Base-by-base conservation (phyloP, 306 rosid genomes). In the Sicyos edulis region DNA sequence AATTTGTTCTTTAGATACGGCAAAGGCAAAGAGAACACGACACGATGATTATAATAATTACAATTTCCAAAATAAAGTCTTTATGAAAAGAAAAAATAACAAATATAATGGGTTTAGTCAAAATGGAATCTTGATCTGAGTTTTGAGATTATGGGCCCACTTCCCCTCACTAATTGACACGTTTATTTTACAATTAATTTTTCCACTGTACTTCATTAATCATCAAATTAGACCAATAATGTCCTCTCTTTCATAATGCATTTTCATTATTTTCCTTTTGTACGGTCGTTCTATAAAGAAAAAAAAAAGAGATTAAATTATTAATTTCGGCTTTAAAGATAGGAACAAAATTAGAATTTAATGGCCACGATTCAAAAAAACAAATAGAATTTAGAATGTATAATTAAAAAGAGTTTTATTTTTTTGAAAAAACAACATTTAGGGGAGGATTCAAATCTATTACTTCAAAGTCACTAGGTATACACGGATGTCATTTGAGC, bases 21-120 rank as follows among this genome's bases (percentile, higher is more conserved):
- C 64, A 57, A 57, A 57, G 24, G 13, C 40, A 5, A 2, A 58
- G 15, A 64, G 52, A 14, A 45, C 71, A 66, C 17, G 54, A 66
- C 71, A 66, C 55, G 54, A 66, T 66, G 71, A 66, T 66, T 66
- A 66, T 66, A 42, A 66, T 66, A 66, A 45, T 66, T 66, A 45
- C 40, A 66, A 42, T 66, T 66, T 11, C 17, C 37, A 65, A 16
- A 20, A 20, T 3, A 12, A 22, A 22, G 11, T 55, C 9, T 16
- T 53, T 10, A 45, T 14, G 4, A 58, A 1, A 58, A 58, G 0
- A 42, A 8, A 5, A 10, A 17, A 19, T 17, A 10, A 42, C 7
- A 17, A 45, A 20, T 6, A 66, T 66, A 0, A 45, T 66, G 37
- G 54, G 40, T 47, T 66, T 66, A 66, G 72, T 66, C 72, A 66